These are phyloP conservation scores for Euphorbia peplus DNA, from an alignment of 345 rosid species.

Conservation along the genomic window DNA sequence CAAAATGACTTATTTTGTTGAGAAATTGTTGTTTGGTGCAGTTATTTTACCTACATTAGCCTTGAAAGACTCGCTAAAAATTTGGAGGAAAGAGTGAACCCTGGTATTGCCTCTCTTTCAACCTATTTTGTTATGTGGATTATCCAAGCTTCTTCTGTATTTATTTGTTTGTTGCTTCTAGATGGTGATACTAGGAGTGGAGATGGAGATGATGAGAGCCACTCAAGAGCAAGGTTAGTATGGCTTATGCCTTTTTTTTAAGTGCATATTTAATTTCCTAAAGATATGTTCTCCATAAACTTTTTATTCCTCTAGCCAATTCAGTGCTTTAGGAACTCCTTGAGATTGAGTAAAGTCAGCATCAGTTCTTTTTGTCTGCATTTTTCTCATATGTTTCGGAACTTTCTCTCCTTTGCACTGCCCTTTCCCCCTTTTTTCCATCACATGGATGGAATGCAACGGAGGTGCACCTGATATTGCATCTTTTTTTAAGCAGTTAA, in stretches of 20 bases:
- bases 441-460: not conserved
- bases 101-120: conserved; percentile 31
- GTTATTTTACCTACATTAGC: conserved; percentile 79
- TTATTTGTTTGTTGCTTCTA: conserved; percentile 21
- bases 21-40: conserved; percentile 23
- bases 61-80: conserved; percentile 58
- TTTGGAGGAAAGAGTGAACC: conserved; percentile 36
- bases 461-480: not conserved
- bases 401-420: not conserved
- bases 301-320: not conserved
- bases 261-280: not conserved
- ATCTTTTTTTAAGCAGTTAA: not conserved
- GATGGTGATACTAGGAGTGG: conserved; percentile 23
- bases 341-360: not conserved
- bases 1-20: not conserved
- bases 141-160: not conserved
- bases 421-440: not conserved
- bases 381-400: not conserved
- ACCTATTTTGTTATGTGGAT: not conserved
- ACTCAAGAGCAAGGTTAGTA: conserved; percentile 49
- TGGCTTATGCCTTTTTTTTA: not conserved
- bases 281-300: not conserved
- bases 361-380: not conserved
- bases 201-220: conserved; percentile 21
- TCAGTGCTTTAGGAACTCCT: not conserved